Conservation (phyloP, 164 flowering plant species). For the Amborella trichopoda region DNA sequence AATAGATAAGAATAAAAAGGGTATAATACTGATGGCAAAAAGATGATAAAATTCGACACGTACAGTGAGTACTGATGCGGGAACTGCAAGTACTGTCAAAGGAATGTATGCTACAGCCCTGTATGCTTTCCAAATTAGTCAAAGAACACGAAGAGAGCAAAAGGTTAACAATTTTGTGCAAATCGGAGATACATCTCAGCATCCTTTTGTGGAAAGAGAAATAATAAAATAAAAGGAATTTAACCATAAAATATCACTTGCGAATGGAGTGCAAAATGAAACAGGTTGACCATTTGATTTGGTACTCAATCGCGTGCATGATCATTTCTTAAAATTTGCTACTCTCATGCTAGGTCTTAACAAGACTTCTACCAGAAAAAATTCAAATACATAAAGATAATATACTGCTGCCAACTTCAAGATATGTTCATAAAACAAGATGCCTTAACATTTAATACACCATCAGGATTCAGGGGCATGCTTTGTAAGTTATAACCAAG, state of each 20-base stretch:
- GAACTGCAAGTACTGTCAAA: slow-evolving; percentile 33
- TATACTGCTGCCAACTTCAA: too few species aligned
- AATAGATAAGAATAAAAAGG: too few species aligned
- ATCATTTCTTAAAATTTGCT: too few species aligned
- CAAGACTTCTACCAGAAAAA: too few species aligned
- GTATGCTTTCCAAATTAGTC: slow-evolving; percentile 4
- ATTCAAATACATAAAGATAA: too few species aligned
- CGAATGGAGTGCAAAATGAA: neutral
- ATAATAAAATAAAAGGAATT: neutral
- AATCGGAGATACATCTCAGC: neutral
- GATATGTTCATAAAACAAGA: too few species aligned
- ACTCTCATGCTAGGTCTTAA: too few species aligned
- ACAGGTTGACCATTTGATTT: neutral
- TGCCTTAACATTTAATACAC: too few species aligned
- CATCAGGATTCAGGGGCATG: too few species aligned
- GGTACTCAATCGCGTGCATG: neutral
- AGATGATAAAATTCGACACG: slow-evolving; percentile 5
- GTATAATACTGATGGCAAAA: too few species aligned
- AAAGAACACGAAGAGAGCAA: neutral
- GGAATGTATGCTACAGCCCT: slow-evolving; percentile 39
- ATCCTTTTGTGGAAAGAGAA: neutral
- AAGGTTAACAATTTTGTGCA: neutral
- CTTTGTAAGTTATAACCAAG: too few species aligned
- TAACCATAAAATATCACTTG: neutral
- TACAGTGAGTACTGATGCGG: slow-evolving; percentile 38